A percentile compares a stretch with the other conserved stretches of the same genome.
These are phyloP conservation scores for Yarrowia sp. DNA, from an alignment of 805 yeast genomes.

Conservation along the genomic window DNA sequence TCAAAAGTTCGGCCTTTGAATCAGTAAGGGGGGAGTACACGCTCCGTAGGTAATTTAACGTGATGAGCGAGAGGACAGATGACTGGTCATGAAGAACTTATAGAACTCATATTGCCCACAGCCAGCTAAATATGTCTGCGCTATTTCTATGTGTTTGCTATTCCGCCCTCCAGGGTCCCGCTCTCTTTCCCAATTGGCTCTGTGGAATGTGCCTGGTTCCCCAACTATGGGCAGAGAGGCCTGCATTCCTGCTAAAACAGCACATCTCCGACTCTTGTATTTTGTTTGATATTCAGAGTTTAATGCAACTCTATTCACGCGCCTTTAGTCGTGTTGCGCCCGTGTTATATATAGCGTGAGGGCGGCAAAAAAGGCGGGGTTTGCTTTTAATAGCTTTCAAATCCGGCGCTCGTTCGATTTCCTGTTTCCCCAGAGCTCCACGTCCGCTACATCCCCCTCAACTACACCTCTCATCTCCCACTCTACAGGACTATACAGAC, in stretches of 20 bases:
- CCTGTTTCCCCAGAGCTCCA: background rate
- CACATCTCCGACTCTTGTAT: slow-evolving; percentile 4
- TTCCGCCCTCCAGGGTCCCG: too few species aligned
- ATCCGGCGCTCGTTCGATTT: too few species aligned
- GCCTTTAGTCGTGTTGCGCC: background rate
- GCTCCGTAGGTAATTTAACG: too few species aligned
- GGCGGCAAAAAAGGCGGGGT: background rate
- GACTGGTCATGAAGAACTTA: too few species aligned
- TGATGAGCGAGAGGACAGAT: too few species aligned
- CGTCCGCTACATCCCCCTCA: background rate
- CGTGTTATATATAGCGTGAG: background rate
- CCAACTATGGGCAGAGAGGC: background rate
- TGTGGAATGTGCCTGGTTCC: slow-evolving; percentile 9
- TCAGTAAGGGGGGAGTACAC: background rate
- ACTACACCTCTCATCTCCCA: background rate
- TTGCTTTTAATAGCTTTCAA: background rate
- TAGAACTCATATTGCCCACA: too few species aligned
- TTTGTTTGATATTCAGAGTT: slow-evolving; percentile 19
- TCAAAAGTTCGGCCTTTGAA: background rate
- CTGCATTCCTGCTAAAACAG: slow-evolving; percentile 33
- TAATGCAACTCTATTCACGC: slow-evolving; percentile 29
- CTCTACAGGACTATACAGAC: background rate
- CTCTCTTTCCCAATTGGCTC: background rate
- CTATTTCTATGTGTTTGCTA: too few species aligned
- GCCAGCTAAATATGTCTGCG: too few species aligned